A percentile compares a stretch with the other conserved stretches of the same genome.
Evolutionary conservation across 768 basidiomycete genomes (phyloP).

Genomic region (Megacollybia marginata): DNA sequence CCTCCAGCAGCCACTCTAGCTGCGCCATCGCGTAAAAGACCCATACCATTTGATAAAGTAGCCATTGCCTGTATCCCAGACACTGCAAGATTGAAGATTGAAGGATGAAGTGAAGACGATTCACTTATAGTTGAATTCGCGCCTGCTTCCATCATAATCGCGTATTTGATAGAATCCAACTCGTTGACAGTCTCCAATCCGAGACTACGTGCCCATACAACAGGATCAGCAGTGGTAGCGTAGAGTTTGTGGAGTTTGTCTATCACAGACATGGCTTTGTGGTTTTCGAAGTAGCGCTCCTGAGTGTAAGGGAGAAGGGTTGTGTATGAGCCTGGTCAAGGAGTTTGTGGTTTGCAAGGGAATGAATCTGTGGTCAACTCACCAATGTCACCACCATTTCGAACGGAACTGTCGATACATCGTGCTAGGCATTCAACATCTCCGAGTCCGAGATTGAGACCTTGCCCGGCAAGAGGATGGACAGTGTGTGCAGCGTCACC

Average conservation of each 20-base stretch:
- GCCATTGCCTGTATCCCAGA: neutral
- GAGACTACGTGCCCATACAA: conserved; percentile 83
- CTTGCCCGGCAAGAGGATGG: conserved; percentile 95
- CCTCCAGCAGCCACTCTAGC: neutral
- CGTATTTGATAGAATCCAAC: conserved; percentile 71
- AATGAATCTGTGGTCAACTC: neutral
- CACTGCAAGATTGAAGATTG: neutral
- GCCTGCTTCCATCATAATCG: conserved; percentile 79
- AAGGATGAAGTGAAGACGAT: neutral
- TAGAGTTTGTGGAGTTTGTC: conserved; percentile 93
- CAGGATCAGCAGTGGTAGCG: conserved; percentile 49
- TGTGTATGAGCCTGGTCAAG: conserved; percentile 59
- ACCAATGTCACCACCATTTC: conserved; percentile 80
- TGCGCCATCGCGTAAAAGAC: neutral
- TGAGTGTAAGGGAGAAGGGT: conserved; percentile 71
- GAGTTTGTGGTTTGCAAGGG: no score
- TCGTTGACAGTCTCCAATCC: conserved; percentile 93
- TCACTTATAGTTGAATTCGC: neutral
- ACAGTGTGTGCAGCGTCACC: conserved; percentile 96
- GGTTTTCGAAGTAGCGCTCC: conserved; percentile 81
- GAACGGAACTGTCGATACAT: conserved; percentile 51
- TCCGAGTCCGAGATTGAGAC: conserved; percentile 87
- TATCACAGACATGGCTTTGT: conserved; percentile 72
- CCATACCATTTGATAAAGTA: neutral
- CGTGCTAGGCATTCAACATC: conserved; percentile 72